A percentile compares a stretch with the other conserved stretches of the same genome.
These are phyloP conservation scores for Biancaea sappan DNA, from an alignment of 306 rosid genomes.

Conservation along the genomic window DNA sequence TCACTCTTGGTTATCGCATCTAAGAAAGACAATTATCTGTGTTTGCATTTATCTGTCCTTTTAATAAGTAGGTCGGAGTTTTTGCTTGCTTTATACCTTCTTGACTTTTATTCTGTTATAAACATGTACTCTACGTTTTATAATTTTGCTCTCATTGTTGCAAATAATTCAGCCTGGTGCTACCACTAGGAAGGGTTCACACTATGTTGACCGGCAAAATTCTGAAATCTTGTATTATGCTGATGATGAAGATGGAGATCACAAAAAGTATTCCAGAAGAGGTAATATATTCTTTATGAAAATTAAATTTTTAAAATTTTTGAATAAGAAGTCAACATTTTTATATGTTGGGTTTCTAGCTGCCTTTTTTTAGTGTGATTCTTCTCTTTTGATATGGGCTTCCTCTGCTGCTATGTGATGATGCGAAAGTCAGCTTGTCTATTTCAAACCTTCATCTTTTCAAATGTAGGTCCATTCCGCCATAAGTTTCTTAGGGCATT, in stretches of 20 bases:
- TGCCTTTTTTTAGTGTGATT: neutral
- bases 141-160: slow-evolving; percentile 31
- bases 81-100: slow-evolving; percentile 22
- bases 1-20: slow-evolving; percentile 25
- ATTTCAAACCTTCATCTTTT: slow-evolving; percentile 32
- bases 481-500: slow-evolving; percentile 91
- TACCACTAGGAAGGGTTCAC: slow-evolving; percentile 82
- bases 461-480: slow-evolving; percentile 77
- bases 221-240: slow-evolving; percentile 93
- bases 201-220: slow-evolving; percentile 74
- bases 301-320: neutral
- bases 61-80: slow-evolving; percentile 7
- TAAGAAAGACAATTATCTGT: slow-evolving; percentile 15
- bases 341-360: neutral
- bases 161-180: slow-evolving; percentile 83
- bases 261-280: slow-evolving; percentile 79
- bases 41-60: slow-evolving; percentile 31
- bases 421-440: slow-evolving; percentile 11
- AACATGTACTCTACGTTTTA: slow-evolving; percentile 18
- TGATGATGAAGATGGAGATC: slow-evolving; percentile 91
- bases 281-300: slow-evolving; percentile 54
- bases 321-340: neutral
- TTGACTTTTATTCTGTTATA: slow-evolving; percentile 7
- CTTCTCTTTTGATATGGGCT: neutral
- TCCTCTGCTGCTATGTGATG: slow-evolving; percentile 21